Percentiles rank a stretch among this genome's conserved stretches.
Conservation (phyloP, 2,329 filamentous ascomycete species). For the Aspergillus alliaceus region DNA sequence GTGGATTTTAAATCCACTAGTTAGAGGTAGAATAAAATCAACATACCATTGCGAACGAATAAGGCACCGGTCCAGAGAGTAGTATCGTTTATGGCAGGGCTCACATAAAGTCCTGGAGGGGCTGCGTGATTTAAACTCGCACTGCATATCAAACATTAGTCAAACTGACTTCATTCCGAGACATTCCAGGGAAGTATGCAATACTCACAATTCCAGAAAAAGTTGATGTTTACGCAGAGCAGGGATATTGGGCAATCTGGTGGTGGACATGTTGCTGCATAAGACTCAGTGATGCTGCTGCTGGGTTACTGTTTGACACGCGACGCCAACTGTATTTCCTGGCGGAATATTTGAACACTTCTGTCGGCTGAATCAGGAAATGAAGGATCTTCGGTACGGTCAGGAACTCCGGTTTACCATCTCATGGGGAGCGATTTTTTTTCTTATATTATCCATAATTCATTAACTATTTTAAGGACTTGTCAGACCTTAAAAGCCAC, state of each 20-base stretch:
- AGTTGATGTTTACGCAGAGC: slow-evolving; percentile 73
- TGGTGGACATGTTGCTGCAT: slow-evolving; percentile 21
- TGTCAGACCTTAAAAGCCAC: neutral
- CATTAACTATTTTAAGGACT: neutral
- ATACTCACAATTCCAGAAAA: slow-evolving; percentile 75
- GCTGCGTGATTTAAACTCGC: slow-evolving; percentile 77
- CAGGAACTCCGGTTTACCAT: neutral
- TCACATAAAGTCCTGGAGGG: slow-evolving; percentile 84
- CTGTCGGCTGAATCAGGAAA: neutral
- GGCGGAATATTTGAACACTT: neutral
- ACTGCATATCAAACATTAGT: slow-evolving; percentile 49
- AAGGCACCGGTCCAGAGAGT: slow-evolving; percentile 86
- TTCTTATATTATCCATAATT: neutral
- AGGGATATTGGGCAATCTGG: slow-evolving; percentile 40
- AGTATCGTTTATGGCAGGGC: slow-evolving; percentile 76
- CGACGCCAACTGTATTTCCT: neutral
- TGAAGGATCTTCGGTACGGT: neutral
- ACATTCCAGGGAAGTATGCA: neutral
- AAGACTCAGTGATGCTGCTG: neutral
- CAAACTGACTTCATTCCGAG: neutral
- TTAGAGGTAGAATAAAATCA: neutral
- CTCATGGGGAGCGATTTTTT: neutral
- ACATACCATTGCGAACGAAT: slow-evolving; percentile 80
- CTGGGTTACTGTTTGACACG: neutral
- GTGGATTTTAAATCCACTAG: too few relatives aligned